A percentile compares a stretch with the other conserved stretches of the same genome.
These are phyloP conservation scores for Pseudogymnoascus destructans DNA, from an alignment of 2,329 filamentous ascomycete species.

Conservation along the genomic window DNA sequence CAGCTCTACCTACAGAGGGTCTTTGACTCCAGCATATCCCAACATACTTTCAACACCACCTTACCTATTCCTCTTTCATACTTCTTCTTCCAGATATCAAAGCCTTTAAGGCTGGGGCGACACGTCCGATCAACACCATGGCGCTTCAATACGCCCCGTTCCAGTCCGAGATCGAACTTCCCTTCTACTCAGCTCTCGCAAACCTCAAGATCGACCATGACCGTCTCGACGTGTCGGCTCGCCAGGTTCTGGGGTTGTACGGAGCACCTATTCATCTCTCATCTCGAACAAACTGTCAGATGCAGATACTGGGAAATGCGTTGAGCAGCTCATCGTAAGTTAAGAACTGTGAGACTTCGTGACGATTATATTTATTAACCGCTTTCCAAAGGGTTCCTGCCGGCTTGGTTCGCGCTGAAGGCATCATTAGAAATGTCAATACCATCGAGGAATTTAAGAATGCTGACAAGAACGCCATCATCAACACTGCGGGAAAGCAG, in stretches of 20 bases:
- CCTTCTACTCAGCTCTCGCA: slow-evolving; percentile 89
- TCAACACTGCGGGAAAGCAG: slow-evolving; percentile 67
- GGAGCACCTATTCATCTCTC: slow-evolving; percentile 46
- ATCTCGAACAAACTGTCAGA: slow-evolving; percentile 54
- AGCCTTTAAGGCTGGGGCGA: neutral
- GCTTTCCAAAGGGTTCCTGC: slow-evolving; percentile 44
- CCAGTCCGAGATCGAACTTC: slow-evolving; percentile 84
- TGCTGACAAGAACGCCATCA: slow-evolving; percentile 63
- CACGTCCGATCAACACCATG: slow-evolving; percentile 15
- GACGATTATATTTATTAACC: slow-evolving; percentile 15
- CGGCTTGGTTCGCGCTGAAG: slow-evolving; percentile 70
- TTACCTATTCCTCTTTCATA: neutral
- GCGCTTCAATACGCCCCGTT: slow-evolving; percentile 72
- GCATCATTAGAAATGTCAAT: slow-evolving; percentile 91
- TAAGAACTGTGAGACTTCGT: neutral
- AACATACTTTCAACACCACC: neutral
- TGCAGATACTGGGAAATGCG: slow-evolving; percentile 82
- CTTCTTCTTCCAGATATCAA: neutral
- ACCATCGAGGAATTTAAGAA: slow-evolving; percentile 88
- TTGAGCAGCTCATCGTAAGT: slow-evolving; percentile 72
- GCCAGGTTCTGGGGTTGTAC: slow-evolving; percentile 76
- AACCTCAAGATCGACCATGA: slow-evolving; percentile 92
- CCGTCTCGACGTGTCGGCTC: slow-evolving; percentile 87
- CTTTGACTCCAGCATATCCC: neutral
- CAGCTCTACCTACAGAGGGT: neutral